Percentiles rank a stretch among this genome's conserved stretches.
These are phyloP conservation scores for Bipolaris gigantea DNA, from an alignment of 2,329 filamentous ascomycete genomes.

Conservation along the genomic window DNA sequence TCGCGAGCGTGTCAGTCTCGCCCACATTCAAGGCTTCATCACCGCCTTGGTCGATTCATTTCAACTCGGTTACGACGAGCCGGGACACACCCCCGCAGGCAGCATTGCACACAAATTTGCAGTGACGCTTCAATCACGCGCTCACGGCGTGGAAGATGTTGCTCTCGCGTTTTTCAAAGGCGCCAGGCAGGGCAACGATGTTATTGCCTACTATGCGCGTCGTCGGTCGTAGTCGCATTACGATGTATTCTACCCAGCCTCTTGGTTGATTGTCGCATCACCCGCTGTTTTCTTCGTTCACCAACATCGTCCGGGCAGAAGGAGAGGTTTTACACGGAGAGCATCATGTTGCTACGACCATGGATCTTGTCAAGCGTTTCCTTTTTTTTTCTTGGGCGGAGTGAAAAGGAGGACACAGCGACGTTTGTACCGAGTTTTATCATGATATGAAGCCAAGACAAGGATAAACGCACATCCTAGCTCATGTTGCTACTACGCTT, in stretches of 20 bases:
- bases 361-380: no score
- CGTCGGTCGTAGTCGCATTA: not conserved
- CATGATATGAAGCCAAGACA: no score
- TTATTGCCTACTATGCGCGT: not conserved
- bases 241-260: not conserved
- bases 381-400: no score
- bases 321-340: no score
- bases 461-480: no score
- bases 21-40: constrained; percentile 7
- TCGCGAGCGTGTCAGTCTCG: fast-evolving
- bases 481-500: no score
- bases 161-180: constrained; percentile 10
- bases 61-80: not conserved
- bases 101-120: constrained; percentile 10
- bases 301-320: no score
- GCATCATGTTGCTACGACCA: no score
- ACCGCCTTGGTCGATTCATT: constrained; percentile 6
- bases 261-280: no score
- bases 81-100: not conserved
- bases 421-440: no score
- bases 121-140: not conserved
- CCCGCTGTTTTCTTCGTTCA: no score
- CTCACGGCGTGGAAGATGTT: not conserved
- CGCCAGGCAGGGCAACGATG: not conserved
- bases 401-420: no score